Base-by-base conservation (phyloP, 495 filamentous ascomycete species). In the Xylaria intraflava region DNA sequence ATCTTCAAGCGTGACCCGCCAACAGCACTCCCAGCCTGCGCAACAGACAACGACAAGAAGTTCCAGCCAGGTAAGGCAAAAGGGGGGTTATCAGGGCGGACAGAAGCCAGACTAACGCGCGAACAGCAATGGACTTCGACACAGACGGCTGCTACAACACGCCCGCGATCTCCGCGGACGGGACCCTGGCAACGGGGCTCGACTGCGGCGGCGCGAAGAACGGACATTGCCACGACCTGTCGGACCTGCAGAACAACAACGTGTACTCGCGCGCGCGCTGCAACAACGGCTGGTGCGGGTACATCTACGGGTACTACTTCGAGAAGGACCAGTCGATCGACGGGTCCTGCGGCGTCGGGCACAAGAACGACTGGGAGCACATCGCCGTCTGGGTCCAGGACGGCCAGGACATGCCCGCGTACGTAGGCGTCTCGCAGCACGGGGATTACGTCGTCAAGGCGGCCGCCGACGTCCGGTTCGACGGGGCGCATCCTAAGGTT, bases 301-400 rank as follows among this genome's bases (percentile, higher is more conserved):
- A 51, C 57, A 44, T 67, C 16, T 67, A 67, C 61, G 61, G 56
- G 49, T 64, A 64, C 58, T 67, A 64, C 52, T 64, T 67, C 45
- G 61, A 67, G 48, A 60, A 59, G 39, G 64, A 67, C 57, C 36
- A 44, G 33, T 11, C 42, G 16, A 7, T 49, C 1, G 20, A 46
- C 42, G 49, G 44, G 0, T 26, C 31, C 31, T 53, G 47, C 53
- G 44, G 33, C 11, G 54, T 55, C 26, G 59, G 64, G 29, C 64
- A 67, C 51, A 43, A 46, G n/a, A 62, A 67, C 51, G 64, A 67
- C 51, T 67, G 65, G 59, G 65, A 65, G 48, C 62, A 63, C 58
- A 53, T 67, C 30, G 60, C 41, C 30, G 57, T 63, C 16, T 67
- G 57, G 53, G 56, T 60, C 2, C 45, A 53, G 41, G 41, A 53